Percentiles rank a stretch among this genome's conserved stretches.
These are phyloP conservation scores for Aspergillus steynii DNA, from an alignment of 495 filamentous ascomycete genomes.

Conservation along the genomic window DNA sequence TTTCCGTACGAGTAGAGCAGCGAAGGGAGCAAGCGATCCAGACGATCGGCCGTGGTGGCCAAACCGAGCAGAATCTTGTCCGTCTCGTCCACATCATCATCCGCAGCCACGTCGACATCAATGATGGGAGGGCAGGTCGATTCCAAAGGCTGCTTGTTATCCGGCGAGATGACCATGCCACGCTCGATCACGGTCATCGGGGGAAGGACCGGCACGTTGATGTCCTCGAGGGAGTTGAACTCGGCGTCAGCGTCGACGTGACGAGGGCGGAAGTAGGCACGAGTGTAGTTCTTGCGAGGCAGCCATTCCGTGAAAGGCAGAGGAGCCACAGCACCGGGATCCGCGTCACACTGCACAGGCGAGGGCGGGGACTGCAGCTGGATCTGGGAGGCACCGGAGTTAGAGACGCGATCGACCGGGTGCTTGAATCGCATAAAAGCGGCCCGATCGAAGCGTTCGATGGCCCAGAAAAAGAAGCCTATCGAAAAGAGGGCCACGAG, in stretches of 20 bases:
- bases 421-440: constrained; percentile 45
- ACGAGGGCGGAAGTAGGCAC: constrained; percentile 47
- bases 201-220: constrained; percentile 45
- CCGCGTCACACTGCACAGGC: constrained; percentile 34
- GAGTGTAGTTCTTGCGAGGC: constrained; percentile 50
- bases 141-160: constrained; percentile 31
- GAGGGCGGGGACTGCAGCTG: constrained; percentile 22
- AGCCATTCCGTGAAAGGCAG: constrained; percentile 48
- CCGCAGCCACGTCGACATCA: constrained; percentile 44
- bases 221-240: constrained; percentile 44
- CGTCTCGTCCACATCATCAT: constrained; percentile 49
- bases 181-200: constrained; percentile 49
- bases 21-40: constrained; percentile 48
- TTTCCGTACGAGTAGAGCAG: constrained; percentile 52
- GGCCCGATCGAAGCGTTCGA: constrained; percentile 46
- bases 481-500: constrained; percentile 45
- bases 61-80: constrained; percentile 53
- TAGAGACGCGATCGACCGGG: constrained; percentile 35
- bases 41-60: constrained; percentile 50
- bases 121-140: constrained; percentile 49
- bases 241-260: constrained; percentile 39
- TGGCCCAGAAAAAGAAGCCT: constrained; percentile 48
- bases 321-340: constrained; percentile 39
- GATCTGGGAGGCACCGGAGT: constrained; percentile 23
- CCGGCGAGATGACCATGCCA: constrained; percentile 44